Base-by-base conservation (phyloP, 768 basidiomycete species). In the Suillus paluster region DNA sequence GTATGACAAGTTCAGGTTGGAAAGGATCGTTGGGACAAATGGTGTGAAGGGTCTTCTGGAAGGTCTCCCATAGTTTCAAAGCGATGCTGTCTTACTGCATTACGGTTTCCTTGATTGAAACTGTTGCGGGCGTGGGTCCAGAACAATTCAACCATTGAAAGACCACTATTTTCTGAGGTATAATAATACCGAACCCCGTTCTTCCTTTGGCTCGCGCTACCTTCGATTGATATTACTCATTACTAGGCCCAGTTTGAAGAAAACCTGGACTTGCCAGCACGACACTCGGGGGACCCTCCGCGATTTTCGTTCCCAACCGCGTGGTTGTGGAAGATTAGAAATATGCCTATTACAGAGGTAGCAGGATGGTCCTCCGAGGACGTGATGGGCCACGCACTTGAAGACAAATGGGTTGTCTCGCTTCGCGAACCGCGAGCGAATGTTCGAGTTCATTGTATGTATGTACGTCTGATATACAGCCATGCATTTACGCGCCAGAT, bases 351-450 rank as follows among this genome's bases (percentile, higher is more conserved):
- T 8, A 52, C 56, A 50, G 38, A 45, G 58, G 56, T 42, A 53
- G 61, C 34, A 49, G 41, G 57, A 39, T 12, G 19, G 38, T n/a
- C 42, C 30, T 65, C 11, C 7, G 7, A 25, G 21, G 15, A 45
- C 15, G 53, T 5, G 12, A 27, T 34, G 6, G 50, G 63, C 53
- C 34, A 84, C 92, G 60, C 71, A 95, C 89, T 95, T 96, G 88
- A 99, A 99, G 33, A 98, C 94, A 69, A 99, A 99, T 0, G 97
- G 97, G 70, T 99, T 99, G 69, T 99, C 95, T 19, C 95, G 87
- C 69, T 91, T 89, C 0, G 95, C 94, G 71, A 99, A 99, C 49
- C 95, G 83, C 59, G 91, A 86, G 41, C 95, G 90, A 63, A 99
- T 96, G 69, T 94, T 93, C 36, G 91, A 81, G 73, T 99, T 98